Evolutionary conservation across 352 stramenopile genomes (phyloP), one percentile per base, ranked within the genome.

Genomic region (Phytophthora cryptogea): DNA sequence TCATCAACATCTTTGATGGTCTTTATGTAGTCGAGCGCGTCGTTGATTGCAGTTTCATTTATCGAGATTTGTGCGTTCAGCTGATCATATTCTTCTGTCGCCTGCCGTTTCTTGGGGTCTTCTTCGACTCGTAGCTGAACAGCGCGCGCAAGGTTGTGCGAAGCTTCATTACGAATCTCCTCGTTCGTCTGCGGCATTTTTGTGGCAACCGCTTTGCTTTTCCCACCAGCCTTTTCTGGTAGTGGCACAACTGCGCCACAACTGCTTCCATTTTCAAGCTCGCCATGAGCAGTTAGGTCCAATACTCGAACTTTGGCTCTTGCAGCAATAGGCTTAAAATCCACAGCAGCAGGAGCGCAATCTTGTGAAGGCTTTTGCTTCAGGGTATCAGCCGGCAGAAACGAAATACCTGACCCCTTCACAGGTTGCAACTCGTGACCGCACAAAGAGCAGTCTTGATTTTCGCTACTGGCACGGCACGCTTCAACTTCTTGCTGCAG

Each of bases 41-140:
- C 60, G 2, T 68, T 42, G 13, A 68, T 59, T 11, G 60, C 60
- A 28, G 54, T 68, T 26, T 68, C 60, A 13, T 68, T 68, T 41
- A 68, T 49, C 27, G 14, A 52, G 14, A 68, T 65, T 26, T 65
- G 46, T 35, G 44, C 17, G 26, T 68, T 68, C 9, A 68, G 35
- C 33, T 46, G 46, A n/a, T 68, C 41, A 27, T 68, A 68, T 1
- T 27, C 41, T 57, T 68, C 60, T 31, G 47, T 55, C 27, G 64
- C 17, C 20, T 54, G 27, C 3, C 26, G 54, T 28, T 60, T 63
- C 23, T 63, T 68, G 2, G n/a, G 16, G 28, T 63, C 44, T 68
- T 58, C 37, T 13, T 52, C 9, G 20, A 28, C 32, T 53, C 53
- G 31, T 16, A 33, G 42, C 49, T 68, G 35, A 53, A 54, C 33